Evolutionary conservation across 2,329 filamentous ascomycete species (phyloP).

Genomic region (Ceratocystis diversiconidia): DNA sequence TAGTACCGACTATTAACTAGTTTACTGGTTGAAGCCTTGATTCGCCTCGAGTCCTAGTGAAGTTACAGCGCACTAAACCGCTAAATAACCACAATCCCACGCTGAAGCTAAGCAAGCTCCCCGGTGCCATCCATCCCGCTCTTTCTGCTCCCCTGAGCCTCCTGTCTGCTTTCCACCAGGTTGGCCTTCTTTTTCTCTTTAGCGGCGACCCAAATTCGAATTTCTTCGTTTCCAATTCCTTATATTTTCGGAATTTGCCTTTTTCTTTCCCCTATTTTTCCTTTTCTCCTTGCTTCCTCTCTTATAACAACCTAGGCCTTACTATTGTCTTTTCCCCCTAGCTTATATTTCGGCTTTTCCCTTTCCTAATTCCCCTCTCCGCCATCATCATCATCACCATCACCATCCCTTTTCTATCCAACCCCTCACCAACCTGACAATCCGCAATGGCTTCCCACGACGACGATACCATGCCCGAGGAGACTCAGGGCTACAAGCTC

Average conservation of each 20-base stretch:
- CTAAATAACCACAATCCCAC: no score
- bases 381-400: not conserved
- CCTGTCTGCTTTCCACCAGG: not conserved
- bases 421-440: not conserved
- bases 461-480: constrained; percentile 73
- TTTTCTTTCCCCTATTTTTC: constrained; percentile 6
- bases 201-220: not conserved
- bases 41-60: no score
- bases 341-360: not conserved
- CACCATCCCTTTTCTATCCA: not conserved
- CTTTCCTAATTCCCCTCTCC: not conserved
- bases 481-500: constrained; percentile 94
- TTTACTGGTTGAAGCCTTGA: no score
- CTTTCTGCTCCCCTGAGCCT: constrained; percentile 8
- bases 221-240: constrained; percentile 6
- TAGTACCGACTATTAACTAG: no score
- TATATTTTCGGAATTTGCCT: constrained; percentile 4
- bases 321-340: not conserved
- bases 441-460: constrained; percentile 48
- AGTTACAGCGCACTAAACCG: no score
- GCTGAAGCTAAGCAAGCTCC: not conserved
- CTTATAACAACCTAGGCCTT: not conserved
- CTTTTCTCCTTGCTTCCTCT: not conserved
- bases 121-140: constrained; percentile 7
- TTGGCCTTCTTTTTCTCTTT: constrained; percentile 10